Evolutionary conservation across 805 yeast species (phyloP).

Genomic region (Candida rishiriensis): DNA sequence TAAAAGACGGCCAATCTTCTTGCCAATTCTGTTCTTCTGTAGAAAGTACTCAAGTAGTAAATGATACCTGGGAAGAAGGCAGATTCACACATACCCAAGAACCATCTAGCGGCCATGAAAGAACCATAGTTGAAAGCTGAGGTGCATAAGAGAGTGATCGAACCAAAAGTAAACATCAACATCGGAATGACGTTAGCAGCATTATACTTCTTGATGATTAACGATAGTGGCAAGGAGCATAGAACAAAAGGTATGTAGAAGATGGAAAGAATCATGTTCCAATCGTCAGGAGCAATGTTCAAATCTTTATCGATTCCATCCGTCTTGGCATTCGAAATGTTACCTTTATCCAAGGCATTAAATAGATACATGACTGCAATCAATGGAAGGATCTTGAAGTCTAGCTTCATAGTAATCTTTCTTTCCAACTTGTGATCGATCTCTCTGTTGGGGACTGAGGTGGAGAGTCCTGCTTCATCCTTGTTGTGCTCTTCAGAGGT

Average conservation of each 20-base stretch:
- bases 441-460: slow-evolving; percentile 1
- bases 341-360: slow-evolving; percentile 46
- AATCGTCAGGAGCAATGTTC: slow-evolving; percentile 36
- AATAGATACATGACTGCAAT: slow-evolving; percentile 43
- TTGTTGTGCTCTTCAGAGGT: slow-evolving; percentile 2
- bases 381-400: slow-evolving; percentile 39
- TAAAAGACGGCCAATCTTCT: slow-evolving; percentile 34
- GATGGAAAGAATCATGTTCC: slow-evolving; percentile 42
- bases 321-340: slow-evolving; percentile 47
- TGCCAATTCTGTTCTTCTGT: slow-evolving; percentile 35
- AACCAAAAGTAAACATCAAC: slow-evolving; percentile 42
- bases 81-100: slow-evolving; percentile 34
- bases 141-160: slow-evolving; percentile 34
- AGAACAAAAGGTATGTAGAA: slow-evolving; percentile 43
- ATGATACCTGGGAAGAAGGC: slow-evolving; percentile 38
- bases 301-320: slow-evolving; percentile 40
- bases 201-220: slow-evolving; percentile 36
- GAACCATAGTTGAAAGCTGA: slow-evolving; percentile 38
- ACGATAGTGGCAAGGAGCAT: slow-evolving; percentile 40
- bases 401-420: slow-evolving; percentile 37
- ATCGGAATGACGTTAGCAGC: slow-evolving; percentile 42
- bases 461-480: neutral
- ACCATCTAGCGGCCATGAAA: slow-evolving; percentile 32
- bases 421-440: slow-evolving; percentile 24
- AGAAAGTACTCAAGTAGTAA: slow-evolving; percentile 34